These are phyloP conservation scores for Boeremia lycopersici DNA, from an alignment of 2,329 filamentous ascomycete genomes.

Conservation along the genomic window DNA sequence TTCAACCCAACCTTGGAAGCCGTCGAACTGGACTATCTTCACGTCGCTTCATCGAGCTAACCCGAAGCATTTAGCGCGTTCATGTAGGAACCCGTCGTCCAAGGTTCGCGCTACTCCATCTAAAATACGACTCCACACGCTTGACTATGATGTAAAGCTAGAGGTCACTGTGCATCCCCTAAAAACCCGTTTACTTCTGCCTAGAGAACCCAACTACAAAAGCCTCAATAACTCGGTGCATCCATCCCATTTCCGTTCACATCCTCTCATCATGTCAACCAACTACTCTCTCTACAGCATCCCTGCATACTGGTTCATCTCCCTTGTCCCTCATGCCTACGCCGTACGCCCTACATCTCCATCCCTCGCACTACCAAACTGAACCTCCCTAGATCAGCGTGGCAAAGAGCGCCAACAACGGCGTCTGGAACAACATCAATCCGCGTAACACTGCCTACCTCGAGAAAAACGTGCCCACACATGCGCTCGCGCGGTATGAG, in stretches of 20 bases:
- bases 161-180: no score
- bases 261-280: constrained; percentile 18
- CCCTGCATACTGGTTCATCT: constrained; percentile 31
- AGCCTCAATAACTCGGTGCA: neutral
- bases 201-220: neutral
- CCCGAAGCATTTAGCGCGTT: no score
- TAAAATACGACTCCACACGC: no score
- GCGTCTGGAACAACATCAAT: constrained; percentile 51
- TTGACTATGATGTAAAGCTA: no score
- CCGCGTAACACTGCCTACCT: constrained; percentile 42
- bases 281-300: constrained; percentile 38
- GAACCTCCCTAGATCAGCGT: neutral
- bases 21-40: no score
- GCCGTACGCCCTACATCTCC: constrained; percentile 14
- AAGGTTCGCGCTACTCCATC: no score
- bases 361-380: neutral
- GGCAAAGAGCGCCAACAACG: constrained; percentile 27
- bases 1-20: no score
- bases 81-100: no score
- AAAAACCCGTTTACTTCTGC: no score
- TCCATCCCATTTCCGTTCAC: neutral
- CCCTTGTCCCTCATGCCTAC: constrained; percentile 27
- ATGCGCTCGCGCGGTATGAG: constrained; percentile 49
- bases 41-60: no score
- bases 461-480: constrained; percentile 33